Evolutionary conservation across 2,329 filamentous ascomycete genomes (phyloP).

Genomic region (Botrytis tulipae): DNA sequence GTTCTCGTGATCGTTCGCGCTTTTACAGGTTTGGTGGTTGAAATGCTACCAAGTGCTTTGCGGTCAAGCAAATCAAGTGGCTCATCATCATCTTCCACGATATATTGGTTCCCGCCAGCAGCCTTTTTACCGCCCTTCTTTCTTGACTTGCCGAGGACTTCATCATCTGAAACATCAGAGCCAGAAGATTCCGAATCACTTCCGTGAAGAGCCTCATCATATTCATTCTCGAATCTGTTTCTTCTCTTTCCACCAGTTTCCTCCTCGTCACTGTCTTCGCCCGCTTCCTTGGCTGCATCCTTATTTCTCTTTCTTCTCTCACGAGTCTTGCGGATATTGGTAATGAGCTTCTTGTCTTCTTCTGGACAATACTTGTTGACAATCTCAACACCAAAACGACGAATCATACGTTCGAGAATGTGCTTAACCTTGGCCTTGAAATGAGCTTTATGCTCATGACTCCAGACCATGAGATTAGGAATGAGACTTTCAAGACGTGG

Average conservation of each 20-base stretch:
- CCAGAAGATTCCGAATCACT: conserved; percentile 55
- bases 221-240: conserved; percentile 82
- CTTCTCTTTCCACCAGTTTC: conserved; percentile 51
- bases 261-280: conserved; percentile 56
- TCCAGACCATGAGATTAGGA: conserved; percentile 92
- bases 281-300: conserved; percentile 60
- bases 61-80: conserved; percentile 91
- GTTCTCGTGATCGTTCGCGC: conserved; percentile 49
- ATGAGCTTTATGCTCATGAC: conserved; percentile 95
- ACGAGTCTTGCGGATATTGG: conserved; percentile 92
- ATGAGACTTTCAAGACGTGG: conserved; percentile 75
- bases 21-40: conserved; percentile 77
- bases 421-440: conserved; percentile 98
- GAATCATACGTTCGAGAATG: conserved; percentile 90
- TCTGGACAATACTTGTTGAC: conserved; percentile 82
- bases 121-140: conserved; percentile 51
- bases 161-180: conserved; percentile 62
- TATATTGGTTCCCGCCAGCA: conserved; percentile 68
- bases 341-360: conserved; percentile 82
- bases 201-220: conserved; percentile 86
- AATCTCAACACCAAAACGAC: conserved; percentile 80
- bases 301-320: conserved; percentile 90
- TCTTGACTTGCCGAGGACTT: conserved; percentile 47
- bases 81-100: conserved; percentile 91
- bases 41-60: conserved; percentile 87